Base-by-base conservation (phyloP, 352 stramenopile genomes). In the Phytophthora cactorum region DNA sequence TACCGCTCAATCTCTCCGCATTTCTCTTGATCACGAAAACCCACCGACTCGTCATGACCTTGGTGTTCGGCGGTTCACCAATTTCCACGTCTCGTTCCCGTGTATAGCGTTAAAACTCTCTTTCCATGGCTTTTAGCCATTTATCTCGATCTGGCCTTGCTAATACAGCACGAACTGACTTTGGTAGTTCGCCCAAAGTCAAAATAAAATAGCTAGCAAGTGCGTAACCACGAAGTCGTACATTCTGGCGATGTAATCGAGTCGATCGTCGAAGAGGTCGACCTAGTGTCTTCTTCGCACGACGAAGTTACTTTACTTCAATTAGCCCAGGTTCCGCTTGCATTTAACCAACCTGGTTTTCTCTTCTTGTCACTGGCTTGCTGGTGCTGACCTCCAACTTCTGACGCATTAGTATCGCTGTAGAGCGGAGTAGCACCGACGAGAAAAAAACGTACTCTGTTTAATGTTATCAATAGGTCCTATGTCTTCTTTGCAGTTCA, bases 1-100 rank as follows among this genome's bases (percentile, higher is more conserved):
- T 43, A 55, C 9, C 54, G 28, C 22, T 53, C 11, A 43, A 62
- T 28, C 6, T 62, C 43, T 28, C 44, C 55, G 5, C 46, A 44
- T 62, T 51, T 28, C 55, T 22, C 28, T 54, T 54, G 8, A 49
- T 53, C 9, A 39, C 7, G 3, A 62, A 34, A 2, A 54, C 0
- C 43, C 29, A 62, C 4, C 44, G 8, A 28, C 27, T 62, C 9
- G 29, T 54, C n/a, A 62, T 7, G 28, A 62, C 5, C n/a, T 53
- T 62, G 4, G 43, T 27, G 43, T 49, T 49, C n/a, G 15, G 43
- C 4, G n/a, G 28, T 29, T 22, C 5, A 49, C n/a, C 6, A 49
- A 4, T 28, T 29, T 49, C 5, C 43, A 49, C 43, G 43, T 49
- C n/a, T 49, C 43, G n/a, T 28, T 49, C 43, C 28, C 43, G n/a